phyloP scores from a whole-genome alignment of 2,329 filamentous ascomycete species.

The Lachnum nothofagi region DNA sequence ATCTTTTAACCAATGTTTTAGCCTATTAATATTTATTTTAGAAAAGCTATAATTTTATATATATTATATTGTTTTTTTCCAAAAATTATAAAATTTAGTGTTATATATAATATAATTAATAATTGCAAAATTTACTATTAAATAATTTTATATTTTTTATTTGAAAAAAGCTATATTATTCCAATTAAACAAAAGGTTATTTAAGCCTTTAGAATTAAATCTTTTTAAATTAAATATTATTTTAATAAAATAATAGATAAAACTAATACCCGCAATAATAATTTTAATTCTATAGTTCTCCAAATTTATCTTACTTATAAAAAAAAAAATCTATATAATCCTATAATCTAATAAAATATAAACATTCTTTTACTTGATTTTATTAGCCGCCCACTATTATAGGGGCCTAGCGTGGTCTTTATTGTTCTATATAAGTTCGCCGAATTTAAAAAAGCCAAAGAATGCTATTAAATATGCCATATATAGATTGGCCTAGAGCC shows the following conservation, averaged over 20 bases:
- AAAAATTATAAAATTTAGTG: no score
- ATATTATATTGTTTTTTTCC: background rate
- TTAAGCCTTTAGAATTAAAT: background rate
- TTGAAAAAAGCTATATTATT: background rate
- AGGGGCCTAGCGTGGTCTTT: background rate
- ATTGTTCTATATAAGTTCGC: background rate
- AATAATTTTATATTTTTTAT: background rate
- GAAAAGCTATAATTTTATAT: background rate
- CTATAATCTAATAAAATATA: background rate
- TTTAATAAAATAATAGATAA: background rate
- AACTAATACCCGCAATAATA: background rate
- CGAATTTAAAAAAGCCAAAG: background rate
- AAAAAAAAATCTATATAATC: background rate
- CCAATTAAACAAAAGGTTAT: background rate
- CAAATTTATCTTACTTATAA: background rate
- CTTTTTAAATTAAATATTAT: background rate
- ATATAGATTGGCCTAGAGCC: background rate
- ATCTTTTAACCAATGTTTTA: no score
- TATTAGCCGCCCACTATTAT: background rate
- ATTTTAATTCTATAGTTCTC: background rate
- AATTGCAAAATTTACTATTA: background rate
- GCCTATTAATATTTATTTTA: background rate
- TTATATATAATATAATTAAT: background rate
- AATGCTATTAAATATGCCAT: background rate
- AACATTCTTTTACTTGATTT: background rate